These are phyloP conservation scores for Suillus discolor DNA, from an alignment of 768 basidiomycete genomes.

Conservation along the genomic window DNA sequence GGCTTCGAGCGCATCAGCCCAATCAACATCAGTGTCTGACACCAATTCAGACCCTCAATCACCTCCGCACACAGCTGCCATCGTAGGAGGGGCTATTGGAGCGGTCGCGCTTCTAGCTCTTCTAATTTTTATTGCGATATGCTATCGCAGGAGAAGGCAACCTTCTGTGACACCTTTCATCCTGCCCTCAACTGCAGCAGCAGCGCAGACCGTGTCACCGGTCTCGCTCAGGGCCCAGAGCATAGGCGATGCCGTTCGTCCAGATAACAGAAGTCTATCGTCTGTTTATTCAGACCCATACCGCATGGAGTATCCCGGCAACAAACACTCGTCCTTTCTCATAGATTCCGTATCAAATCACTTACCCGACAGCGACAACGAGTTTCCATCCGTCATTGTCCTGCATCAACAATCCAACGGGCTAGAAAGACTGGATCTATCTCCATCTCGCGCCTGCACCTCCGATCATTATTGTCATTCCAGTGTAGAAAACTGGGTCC, in stretches of 20 bases:
- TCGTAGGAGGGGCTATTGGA: conserved; percentile 1
- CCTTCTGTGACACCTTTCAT: background rate
- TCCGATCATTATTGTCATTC: background rate
- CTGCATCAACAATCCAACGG: background rate
- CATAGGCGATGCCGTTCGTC: background rate
- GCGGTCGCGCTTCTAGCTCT: background rate
- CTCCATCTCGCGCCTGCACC: background rate
- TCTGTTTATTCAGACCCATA: conserved; percentile 1
- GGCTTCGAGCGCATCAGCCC: too few species aligned
- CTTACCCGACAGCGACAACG: background rate
- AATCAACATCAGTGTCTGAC: background rate
- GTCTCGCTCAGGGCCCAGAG: background rate
- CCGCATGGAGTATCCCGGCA: background rate
- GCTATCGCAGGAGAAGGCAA: background rate
- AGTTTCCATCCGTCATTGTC: background rate
- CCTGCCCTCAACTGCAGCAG: background rate
- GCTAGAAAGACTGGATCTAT: background rate
- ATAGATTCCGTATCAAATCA: background rate
- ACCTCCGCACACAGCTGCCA: background rate
- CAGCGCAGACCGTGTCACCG: background rate
- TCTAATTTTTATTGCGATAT: background rate
- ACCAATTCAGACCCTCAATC: background rate
- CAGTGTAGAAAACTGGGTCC: conserved; percentile 3
- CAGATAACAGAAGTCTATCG: background rate
- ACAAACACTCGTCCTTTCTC: background rate